Base-by-base conservation (phyloP, 805 yeast genomes). In the Spathaspora arborariae region DNA sequence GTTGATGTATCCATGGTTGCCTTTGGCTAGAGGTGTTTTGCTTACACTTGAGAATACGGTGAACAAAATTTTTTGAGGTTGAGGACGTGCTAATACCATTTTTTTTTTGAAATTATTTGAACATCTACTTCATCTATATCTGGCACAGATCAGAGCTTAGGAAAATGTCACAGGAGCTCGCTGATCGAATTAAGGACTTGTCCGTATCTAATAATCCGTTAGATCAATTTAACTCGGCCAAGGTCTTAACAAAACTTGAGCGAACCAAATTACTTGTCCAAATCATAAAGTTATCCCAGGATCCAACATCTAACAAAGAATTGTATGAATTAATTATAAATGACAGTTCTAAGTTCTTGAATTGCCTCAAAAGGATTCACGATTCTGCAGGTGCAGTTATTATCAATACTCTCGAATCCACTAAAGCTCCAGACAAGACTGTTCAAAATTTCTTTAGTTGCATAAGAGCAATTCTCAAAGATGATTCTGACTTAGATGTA, bases 1-100 rank as follows among this genome's bases (percentile, higher is more conserved):
- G 94, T 79, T n/a, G 96, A 90, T 3, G 97, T 91, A 67, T 91
- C 98, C 96, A 88, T 88, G 20, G 26, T 34, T 15, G 41, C 18
- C 39, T 10, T 20, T 16, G 20, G 21, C 20, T 15, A 15, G 13
- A 20, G 39, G 24, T 37, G 8, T 10, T n/a, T 35, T 30, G 35
- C 35, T 30, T 30, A 30, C 35, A 30, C 18, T 30, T 30, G 3
- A 5, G 35, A n/a, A n/a, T 22, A 7, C 6, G 18, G 6, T 30
- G 35, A n/a, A n/a, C 35, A 30, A 30, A 30, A n/a, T 30, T 30
- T 30, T 30, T 13, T 13, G 8, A 13, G 18, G 4, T 13, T 13
- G 5, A 7, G 18, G 35, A 16, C 35, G 35, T 30, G 35, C 35
- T 30, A 5, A 13, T 13, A 30, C 35, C 35, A 30, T 13, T n/a